A percentile compares a stretch with the other conserved stretches of the same genome.
These are phyloP conservation scores for Penicillium sp. DNA, from an alignment of 2,329 filamentous ascomycete species.

Conservation along the genomic window DNA sequence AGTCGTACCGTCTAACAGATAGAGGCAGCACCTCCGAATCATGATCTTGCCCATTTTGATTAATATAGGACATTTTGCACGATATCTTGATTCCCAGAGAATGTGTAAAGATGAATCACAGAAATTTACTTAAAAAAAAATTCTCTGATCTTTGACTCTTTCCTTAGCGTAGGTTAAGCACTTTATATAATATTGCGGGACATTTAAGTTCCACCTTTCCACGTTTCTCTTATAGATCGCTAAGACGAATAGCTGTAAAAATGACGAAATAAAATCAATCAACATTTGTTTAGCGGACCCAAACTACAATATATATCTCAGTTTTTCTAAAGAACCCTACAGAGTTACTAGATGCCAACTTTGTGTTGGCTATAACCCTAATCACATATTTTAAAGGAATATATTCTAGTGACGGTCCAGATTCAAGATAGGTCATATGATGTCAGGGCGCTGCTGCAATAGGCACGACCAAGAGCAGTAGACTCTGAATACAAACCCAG, in stretches of 20 bases:
- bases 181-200: neutral
- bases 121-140: too few species aligned
- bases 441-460: too few species aligned
- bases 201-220: conserved; percentile 1
- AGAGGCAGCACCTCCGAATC: neutral
- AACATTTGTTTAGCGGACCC: neutral
- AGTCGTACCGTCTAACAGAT: neutral
- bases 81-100: neutral
- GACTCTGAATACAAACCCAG: too few species aligned
- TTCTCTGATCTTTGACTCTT: neutral
- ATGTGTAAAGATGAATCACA: conserved; percentile 4
- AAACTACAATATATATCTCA: neutral
- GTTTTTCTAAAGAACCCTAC: neutral
- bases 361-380: too few species aligned
- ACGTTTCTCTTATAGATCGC: neutral
- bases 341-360: neutral
- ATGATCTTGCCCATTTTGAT: neutral
- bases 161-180: neutral
- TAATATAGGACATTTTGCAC: neutral
- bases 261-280: neutral
- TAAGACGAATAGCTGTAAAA: neutral
- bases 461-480: too few species aligned
- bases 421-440: too few species aligned
- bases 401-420: too few species aligned
- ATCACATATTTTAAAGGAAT: too few species aligned